These are phyloP conservation scores for Exophiala sp. DNA, from an alignment of 2,329 filamentous ascomycete species.

Conservation along the genomic window DNA sequence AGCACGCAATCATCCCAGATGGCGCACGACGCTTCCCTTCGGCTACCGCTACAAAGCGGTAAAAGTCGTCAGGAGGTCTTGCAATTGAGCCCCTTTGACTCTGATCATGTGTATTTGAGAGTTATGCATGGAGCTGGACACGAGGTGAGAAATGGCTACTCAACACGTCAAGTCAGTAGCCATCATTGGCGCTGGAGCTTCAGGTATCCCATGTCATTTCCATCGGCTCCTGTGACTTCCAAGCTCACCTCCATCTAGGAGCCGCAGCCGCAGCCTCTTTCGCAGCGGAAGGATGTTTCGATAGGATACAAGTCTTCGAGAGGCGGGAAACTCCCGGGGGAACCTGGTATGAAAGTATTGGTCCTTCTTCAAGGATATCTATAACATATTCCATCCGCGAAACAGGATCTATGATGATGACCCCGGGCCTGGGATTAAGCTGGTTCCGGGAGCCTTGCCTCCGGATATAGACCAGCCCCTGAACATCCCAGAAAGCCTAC, in stretches of 20 bases:
- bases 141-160: neutral
- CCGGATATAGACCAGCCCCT: conserved; percentile 34
- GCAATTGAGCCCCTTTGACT: too few relatives aligned
- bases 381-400: neutral
- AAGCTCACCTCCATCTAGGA: conserved; percentile 24
- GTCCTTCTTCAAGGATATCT: neutral
- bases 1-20: too few relatives aligned
- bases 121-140: too few relatives aligned
- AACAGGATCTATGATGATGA: conserved; percentile 36
- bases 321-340: conserved; percentile 34
- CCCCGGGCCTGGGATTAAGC: conserved; percentile 27
- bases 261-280: conserved; percentile 35
- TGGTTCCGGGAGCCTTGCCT: conserved; percentile 32
- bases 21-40: too few relatives aligned
- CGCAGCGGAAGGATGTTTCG: conserved; percentile 33
- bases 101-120: too few relatives aligned
- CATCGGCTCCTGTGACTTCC: neutral
- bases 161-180: conserved; percentile 7
- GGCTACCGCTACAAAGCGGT: too few relatives aligned
- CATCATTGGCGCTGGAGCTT: conserved; percentile 6
- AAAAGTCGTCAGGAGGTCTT: too few relatives aligned
- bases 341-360: conserved; percentile 31
- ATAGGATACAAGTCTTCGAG: conserved; percentile 35
- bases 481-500: conserved; percentile 28
- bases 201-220: conserved; percentile 6